Percentiles rank a stretch among this genome's conserved stretches.
Evolutionary conservation across 2,329 filamentous ascomycete species (phyloP).

Genomic region (Paecilomyces formosus): DNA sequence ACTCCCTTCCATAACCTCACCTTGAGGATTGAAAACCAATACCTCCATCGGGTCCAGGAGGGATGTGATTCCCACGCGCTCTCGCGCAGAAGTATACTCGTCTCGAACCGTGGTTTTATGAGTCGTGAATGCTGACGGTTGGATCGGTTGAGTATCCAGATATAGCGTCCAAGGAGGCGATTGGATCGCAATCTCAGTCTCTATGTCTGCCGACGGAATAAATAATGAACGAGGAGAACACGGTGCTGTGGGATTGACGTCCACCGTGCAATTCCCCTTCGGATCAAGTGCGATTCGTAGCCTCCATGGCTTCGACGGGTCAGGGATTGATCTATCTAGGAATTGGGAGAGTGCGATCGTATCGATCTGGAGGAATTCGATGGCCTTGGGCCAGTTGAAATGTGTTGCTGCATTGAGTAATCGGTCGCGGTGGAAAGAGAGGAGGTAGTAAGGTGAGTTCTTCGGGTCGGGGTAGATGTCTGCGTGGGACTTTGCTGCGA

Average conservation of each 20-base stretch:
- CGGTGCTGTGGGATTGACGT: slow-evolving; percentile 20
- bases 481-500: slow-evolving; percentile 16
- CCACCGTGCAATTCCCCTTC: slow-evolving; percentile 22
- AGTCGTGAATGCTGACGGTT: slow-evolving; percentile 60
- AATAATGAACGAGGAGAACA: slow-evolving; percentile 19
- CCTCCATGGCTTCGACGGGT: slow-evolving; percentile 28
- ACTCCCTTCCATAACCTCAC: slow-evolving; percentile 76
- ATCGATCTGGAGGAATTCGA: slow-evolving; percentile 20
- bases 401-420: slow-evolving; percentile 54
- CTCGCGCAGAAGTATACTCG: slow-evolving; percentile 64
- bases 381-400: slow-evolving; percentile 39
- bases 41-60: slow-evolving; percentile 55
- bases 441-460: slow-evolving; percentile 66
- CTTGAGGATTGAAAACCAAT: slow-evolving; percentile 59
- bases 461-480: slow-evolving; percentile 29
- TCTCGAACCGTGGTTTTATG: slow-evolving; percentile 76
- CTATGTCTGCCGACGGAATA: slow-evolving; percentile 11
- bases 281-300: slow-evolving; percentile 27
- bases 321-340: slow-evolving; percentile 24
- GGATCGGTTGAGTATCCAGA: slow-evolving; percentile 46
- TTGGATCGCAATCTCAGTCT: slow-evolving; percentile 2
- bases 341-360: slow-evolving; percentile 18
- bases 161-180: slow-evolving; percentile 39
- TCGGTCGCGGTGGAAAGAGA: slow-evolving; percentile 69
- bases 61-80: slow-evolving; percentile 49